Evolutionary conservation across 495 filamentous ascomycete species (phyloP), one percentile per base, ranked within the genome.

Genomic region (Neurospora sp.): DNA sequence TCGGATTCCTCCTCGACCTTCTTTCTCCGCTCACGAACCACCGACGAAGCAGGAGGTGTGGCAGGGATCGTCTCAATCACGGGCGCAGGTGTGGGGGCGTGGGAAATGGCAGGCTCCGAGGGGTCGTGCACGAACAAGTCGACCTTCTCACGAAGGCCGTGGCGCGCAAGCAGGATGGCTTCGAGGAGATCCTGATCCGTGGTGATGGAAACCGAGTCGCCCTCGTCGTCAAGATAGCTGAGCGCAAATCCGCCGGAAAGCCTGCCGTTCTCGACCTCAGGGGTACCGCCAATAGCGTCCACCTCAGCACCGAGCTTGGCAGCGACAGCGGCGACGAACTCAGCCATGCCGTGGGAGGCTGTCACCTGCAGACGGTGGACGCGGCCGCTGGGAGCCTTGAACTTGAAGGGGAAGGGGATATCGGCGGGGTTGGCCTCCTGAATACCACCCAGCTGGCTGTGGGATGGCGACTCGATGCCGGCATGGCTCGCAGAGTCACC

Each of bases 101-200:
- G 82, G 49, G 71, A 38, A 16, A 94, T 89, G 0, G 96, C 90
- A 9, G 96, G 91, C 79, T 94, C 92, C 60, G 92, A 87, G 10
- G 95, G 96, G 79, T 99, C 93, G 79, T 98, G 96, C 71, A 99
- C 95, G 78, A 97, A 98, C 12, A 99, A 86, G 76, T 99, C 95
- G 39, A 99, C 96, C 86, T 98, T 99, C 72, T 97, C 95, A 44
- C 89, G 89, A 72, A 84, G 90, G 66, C 88, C 86, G 18, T 91
- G 91, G 66, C 92, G 91, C 3, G 96, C 91, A 38, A 98, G 88
- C 14, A 89, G 84, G 74, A 99, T 94, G 5, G 96, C 94, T 81
- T 99, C 96, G 4, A 95, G 81, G 44, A 99, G 88, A 80, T 99
- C 96, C 72, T 92, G 90, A 79, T 98, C 94, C 0, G 95, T 98